Base-by-base conservation (phyloP, 1,284 basidiomycete genomes). In the Tausonia pullulans region DNA sequence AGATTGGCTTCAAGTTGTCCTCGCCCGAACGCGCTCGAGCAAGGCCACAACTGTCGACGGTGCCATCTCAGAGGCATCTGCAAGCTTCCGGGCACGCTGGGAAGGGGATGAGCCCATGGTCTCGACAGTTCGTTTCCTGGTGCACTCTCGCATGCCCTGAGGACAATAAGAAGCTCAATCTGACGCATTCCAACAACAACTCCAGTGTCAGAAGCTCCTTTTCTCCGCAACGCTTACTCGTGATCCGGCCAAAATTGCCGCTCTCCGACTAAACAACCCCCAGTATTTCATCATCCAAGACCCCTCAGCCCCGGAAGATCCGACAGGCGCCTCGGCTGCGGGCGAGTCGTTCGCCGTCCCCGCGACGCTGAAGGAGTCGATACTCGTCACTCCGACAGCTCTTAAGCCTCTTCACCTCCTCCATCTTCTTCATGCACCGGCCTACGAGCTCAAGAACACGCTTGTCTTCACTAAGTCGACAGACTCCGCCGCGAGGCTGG, bases 381-480 rank as follows among this genome's bases (percentile, higher is more conserved):
- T 95, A 85, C 74, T 94, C 60, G 82, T 96, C 58, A 87, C 87
- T 66, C 83, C 87, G 55, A 79, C 91, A 0, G 80, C 84, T 0
- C 80, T 87, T 69, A 99, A 99, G 75, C 94, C 95, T 1, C 82
- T 98, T 11, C 81, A 90, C 67, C 83, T 99, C 56, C 87, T 98
- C 73, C 82, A 96, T 71, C 84, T 99, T 50, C 79, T 97, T 3
- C 86, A 88, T 71, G 57, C 65, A 4, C 50, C 69, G 1, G 62
- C 65, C 16, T 73, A 78, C 56, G 72, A 77, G 11, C 79, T 92
- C 16, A 79, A 76, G 10, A 87, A 87, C 67, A 88, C 87, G 0
- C 80, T 99, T 39, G 87, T 95, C 59, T 99, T 99, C 78, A 96
- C 93, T 8, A 98, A 98, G 76, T 92, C 88, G 0, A 87, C 96